These are phyloP conservation scores for Lizonia empirigonia DNA, from an alignment of 2,329 filamentous ascomycete genomes.

Conservation along the genomic window DNA sequence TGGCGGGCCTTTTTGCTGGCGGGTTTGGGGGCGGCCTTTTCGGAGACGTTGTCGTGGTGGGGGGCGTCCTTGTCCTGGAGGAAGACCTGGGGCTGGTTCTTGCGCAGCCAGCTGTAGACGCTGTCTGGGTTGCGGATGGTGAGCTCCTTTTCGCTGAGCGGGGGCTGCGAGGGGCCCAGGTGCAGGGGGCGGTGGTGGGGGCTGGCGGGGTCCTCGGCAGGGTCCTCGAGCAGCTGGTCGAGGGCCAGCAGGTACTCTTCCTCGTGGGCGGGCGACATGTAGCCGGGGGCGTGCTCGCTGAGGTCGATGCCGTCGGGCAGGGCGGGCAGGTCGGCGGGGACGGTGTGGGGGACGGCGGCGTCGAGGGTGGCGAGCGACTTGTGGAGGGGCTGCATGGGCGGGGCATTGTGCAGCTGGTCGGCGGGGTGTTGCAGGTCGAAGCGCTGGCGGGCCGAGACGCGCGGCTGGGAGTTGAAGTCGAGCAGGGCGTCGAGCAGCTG, in stretches of 20 bases:
- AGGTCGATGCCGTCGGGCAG: constrained; percentile 52
- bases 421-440: constrained; percentile 65
- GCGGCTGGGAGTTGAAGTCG: constrained; percentile 83
- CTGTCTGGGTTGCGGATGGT: constrained; percentile 81
- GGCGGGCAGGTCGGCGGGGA: constrained; percentile 38
- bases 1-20: constrained; percentile 41
- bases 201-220: constrained; percentile 58
- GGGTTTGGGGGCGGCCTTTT: constrained; percentile 37
- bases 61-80: constrained; percentile 69
- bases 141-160: constrained; percentile 55
- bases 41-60: constrained; percentile 47
- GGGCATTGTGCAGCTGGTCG: constrained; percentile 28
- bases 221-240: constrained; percentile 59
- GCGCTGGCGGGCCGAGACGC: constrained; percentile 75
- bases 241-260: constrained; percentile 74
- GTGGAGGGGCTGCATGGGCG: constrained; percentile 30
- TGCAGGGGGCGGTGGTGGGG: constrained; percentile 48
- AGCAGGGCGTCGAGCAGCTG: constrained; percentile 86
- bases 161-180: constrained; percentile 49
- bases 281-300: constrained; percentile 65
- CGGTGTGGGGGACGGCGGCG: constrained; percentile 49
- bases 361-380: constrained; percentile 49
- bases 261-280: constrained; percentile 71
- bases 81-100: constrained; percentile 83
- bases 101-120: constrained; percentile 93